Conservation (phyloP, 2,329 filamentous ascomycete species). For the Tolypocladium cylindrosporum region DNA sequence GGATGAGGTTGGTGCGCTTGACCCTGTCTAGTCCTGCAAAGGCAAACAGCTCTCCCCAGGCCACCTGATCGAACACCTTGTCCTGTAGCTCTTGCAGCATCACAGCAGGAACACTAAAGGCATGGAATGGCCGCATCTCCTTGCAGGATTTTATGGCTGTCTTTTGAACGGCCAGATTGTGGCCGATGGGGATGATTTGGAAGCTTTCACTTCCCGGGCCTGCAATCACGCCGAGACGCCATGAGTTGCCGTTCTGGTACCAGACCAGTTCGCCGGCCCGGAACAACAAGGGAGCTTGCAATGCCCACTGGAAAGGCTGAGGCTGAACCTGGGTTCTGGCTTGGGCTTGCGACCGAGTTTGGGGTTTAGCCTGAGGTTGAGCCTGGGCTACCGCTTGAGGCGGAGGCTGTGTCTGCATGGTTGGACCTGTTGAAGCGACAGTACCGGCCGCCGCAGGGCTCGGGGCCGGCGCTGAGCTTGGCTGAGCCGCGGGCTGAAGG, state of each 20-base stretch:
- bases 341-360: conserved; percentile 8
- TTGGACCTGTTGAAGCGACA: not conserved
- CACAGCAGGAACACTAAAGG: conserved; percentile 38
- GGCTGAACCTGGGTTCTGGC: conserved; percentile 10
- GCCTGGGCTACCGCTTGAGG: not conserved
- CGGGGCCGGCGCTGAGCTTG: conserved; percentile 1
- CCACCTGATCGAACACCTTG: conserved; percentile 28
- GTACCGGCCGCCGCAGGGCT: not conserved
- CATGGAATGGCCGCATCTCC: conserved; percentile 39
- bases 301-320: conserved; percentile 16
- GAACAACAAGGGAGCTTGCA: conserved; percentile 29
- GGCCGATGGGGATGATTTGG: conserved; percentile 30
- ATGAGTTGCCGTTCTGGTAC: conserved; percentile 35
- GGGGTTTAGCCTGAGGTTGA: conserved; percentile 6
- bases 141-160: conserved; percentile 26
- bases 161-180: conserved; percentile 25
- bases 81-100: conserved; percentile 26
- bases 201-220: conserved; percentile 18
- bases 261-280: conserved; percentile 40
- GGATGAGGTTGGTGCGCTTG: conserved; percentile 29
- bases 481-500: not conserved
- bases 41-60: conserved; percentile 30
- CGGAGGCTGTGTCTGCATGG: conserved; percentile 2
- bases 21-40: conserved; percentile 20
- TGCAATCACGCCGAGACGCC: conserved; percentile 37